Percentiles rank a stretch among this genome's conserved stretches.
phyloP scores from a whole-genome alignment of 208 protist genomes.

The Angomonas deanei region DNA sequence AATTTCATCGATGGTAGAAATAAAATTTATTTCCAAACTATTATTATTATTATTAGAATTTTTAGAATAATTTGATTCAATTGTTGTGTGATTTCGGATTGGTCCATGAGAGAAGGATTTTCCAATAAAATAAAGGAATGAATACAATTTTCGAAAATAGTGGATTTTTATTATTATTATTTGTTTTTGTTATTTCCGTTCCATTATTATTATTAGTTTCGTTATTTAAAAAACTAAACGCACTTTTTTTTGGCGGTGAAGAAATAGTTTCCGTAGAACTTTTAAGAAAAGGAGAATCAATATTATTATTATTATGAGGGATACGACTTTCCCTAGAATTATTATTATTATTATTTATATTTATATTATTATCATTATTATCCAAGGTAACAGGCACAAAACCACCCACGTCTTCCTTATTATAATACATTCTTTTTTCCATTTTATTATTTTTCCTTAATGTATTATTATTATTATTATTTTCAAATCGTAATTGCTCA shows the following conservation, averaged over 20 bases:
- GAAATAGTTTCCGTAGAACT: too few species aligned
- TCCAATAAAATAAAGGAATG: too few species aligned
- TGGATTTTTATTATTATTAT: not conserved
- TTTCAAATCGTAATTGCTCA: not conserved
- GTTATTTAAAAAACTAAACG: not conserved
- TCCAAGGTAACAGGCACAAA: not conserved
- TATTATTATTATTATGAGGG: not conserved
- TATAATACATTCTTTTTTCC: not conserved
- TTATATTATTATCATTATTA: not conserved
- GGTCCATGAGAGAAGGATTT: too few species aligned
- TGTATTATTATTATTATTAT: too few species aligned
- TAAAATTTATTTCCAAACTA: not conserved
- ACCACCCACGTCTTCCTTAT: not conserved
- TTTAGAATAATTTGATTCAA: too few species aligned
- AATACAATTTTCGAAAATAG: too few species aligned
- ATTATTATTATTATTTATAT: not conserved
- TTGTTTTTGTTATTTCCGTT: too few species aligned
- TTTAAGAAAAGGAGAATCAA: too few species aligned
- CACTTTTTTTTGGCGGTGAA: not conserved
- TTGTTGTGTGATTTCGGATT: too few species aligned
- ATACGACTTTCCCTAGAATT: not conserved
- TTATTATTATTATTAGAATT: not conserved
- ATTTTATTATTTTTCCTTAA: not conserved
- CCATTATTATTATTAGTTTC: conserved; percentile 6
- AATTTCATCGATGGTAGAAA: not conserved